Conservation (phyloP, 78 protist species). For the Protostelium mycophagum region DNA sequence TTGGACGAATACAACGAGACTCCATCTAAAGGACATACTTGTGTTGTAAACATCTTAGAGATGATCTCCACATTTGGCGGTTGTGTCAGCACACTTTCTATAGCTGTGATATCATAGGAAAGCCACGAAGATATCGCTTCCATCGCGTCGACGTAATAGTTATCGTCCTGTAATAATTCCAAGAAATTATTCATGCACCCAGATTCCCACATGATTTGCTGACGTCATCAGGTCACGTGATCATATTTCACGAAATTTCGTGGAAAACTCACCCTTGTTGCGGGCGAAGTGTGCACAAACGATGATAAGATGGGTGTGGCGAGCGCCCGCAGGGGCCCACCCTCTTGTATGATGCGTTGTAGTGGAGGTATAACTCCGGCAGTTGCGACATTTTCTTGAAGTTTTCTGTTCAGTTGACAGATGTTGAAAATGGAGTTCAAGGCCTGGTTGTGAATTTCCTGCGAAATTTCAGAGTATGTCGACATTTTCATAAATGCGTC, state of each 20-base stretch:
- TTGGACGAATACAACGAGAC: neutral
- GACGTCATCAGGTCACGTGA: neutral
- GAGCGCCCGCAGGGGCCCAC: neutral
- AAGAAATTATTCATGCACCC: neutral
- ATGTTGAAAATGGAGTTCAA: neutral
- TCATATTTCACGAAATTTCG: neutral
- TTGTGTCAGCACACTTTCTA: neutral
- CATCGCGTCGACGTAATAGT: neutral
- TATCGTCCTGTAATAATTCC: neutral
- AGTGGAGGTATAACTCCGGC: neutral
- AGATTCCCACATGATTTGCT: neutral
- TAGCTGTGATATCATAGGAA: neutral
- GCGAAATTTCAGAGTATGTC: neutral
- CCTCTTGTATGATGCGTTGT: neutral
- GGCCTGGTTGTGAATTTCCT: neutral
- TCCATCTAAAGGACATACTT: too few species aligned
- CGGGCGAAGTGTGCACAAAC: neutral
- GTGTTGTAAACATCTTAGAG: neutral
- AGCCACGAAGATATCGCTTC: neutral
- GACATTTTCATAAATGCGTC: too few species aligned
- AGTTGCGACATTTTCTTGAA: neutral
- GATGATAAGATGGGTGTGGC: neutral
- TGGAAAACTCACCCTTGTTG: neutral
- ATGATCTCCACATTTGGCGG: neutral
- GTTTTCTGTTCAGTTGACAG: neutral